Conservation (phyloP, 129 eudicot species). For the Apium graveolens region DNA sequence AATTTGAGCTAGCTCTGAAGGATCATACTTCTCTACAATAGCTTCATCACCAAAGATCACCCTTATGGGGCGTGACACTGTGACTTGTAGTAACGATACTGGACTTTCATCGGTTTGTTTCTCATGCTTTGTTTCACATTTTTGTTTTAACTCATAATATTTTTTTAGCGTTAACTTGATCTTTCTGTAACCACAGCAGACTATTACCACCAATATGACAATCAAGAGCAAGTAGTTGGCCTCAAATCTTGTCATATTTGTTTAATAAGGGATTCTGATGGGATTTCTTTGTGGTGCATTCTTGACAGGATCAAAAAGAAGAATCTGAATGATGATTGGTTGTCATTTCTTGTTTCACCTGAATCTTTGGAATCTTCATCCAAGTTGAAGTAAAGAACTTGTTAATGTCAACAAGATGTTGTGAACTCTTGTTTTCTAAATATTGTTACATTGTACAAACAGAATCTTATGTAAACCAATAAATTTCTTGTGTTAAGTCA, state of each 20-base stretch:
- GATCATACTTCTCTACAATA: constrained; percentile 17
- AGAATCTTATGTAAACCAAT: neutral
- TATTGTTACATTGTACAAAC: neutral
- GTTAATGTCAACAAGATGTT: constrained; percentile 5
- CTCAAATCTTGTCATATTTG: neutral
- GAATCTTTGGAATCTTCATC: constrained; percentile 14
- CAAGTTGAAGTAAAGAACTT: neutral
- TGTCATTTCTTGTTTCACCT: neutral
- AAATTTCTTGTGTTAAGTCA: neutral
- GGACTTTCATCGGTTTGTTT: constrained; percentile 30
- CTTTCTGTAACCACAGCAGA: constrained; percentile 21
- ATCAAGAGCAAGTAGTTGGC: neutral
- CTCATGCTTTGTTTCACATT: constrained; percentile 4
- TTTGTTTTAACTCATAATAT: neutral
- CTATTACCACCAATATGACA: constrained; percentile 9
- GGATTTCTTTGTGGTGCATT: neutral
- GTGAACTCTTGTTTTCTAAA: neutral
- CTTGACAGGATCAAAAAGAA: neutral
- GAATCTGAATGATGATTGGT: neutral
- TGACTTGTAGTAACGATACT: constrained; percentile 28
- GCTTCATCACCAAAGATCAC: constrained; percentile 34
- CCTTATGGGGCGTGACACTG: constrained; percentile 32
- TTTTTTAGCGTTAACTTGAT: constrained; percentile 13
- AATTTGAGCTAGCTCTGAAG: constrained; percentile 35
- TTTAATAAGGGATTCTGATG: too few species aligned